These are phyloP conservation scores for Thermochaetoides dissita DNA, from an alignment of 2,329 filamentous ascomycete genomes.

Conservation along the genomic window DNA sequence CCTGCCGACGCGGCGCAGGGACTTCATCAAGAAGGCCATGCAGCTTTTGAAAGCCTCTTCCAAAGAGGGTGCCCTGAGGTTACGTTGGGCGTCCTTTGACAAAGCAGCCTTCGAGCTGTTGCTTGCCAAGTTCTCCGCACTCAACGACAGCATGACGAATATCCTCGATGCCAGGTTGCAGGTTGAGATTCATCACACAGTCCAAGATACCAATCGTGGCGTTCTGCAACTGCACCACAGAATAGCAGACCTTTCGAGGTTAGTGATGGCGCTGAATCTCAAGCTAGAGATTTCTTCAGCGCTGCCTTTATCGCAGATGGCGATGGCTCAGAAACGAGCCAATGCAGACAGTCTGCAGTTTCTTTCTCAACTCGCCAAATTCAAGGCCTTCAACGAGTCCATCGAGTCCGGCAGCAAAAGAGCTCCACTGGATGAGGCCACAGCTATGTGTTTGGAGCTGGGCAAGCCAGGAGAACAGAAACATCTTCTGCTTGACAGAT, in stretches of 20 bases:
- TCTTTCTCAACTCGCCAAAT: constrained; percentile 31
- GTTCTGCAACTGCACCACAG: constrained; percentile 33
- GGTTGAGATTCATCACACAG: constrained; percentile 32
- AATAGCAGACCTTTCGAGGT: constrained; percentile 29
- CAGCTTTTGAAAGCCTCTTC: constrained; percentile 23
- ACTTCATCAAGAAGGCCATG: constrained; percentile 33
- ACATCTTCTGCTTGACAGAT: constrained; percentile 22
- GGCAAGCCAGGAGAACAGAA: constrained; percentile 21
- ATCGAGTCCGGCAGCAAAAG: constrained; percentile 23
- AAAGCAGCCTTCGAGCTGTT: constrained; percentile 31
- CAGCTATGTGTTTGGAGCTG: constrained; percentile 26
- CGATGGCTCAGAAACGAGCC: constrained; percentile 22
- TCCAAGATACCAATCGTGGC: constrained; percentile 33
- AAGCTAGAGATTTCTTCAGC: constrained; percentile 23
- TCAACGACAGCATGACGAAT: constrained; percentile 35
- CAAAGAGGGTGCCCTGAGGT: constrained; percentile 20
- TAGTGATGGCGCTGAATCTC: constrained; percentile 32
- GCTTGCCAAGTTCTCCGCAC: constrained; percentile 27
- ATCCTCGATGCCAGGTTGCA: constrained; percentile 33
- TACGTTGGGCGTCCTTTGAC: constrained; percentile 33
- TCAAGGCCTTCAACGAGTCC: constrained; percentile 37
- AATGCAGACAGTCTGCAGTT: constrained; percentile 27
- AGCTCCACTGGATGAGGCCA: constrained; percentile 22
- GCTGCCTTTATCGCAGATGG: constrained; percentile 18
- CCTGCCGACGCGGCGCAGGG: constrained; percentile 25